phyloP scores from a whole-genome alignment of 2,329 filamentous ascomycete genomes.

The Diaporthe longicolla region DNA sequence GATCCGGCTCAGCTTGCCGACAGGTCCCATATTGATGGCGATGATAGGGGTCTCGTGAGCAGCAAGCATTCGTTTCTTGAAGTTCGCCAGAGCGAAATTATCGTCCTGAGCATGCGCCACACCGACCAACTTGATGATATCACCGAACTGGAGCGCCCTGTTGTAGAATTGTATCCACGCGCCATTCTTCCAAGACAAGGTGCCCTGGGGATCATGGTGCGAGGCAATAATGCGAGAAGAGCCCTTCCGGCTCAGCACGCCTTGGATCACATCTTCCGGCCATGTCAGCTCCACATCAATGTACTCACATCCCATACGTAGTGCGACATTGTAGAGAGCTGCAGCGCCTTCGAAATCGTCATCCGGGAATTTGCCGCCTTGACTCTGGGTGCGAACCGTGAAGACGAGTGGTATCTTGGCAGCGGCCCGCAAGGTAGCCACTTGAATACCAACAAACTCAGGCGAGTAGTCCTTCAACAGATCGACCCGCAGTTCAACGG shows the following conservation, averaged over 20 bases:
- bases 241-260: slow-evolving; percentile 76
- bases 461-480: slow-evolving; percentile 81
- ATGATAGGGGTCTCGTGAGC: slow-evolving; percentile 89
- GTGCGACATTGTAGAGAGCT: slow-evolving; percentile 81
- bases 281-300: slow-evolving; percentile 93
- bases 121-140: slow-evolving; percentile 95
- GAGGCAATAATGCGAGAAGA: slow-evolving; percentile 91
- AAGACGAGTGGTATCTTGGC: slow-evolving; percentile 89
- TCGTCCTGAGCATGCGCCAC: slow-evolving; percentile 82
- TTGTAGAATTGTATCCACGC: slow-evolving; percentile 95
- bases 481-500: slow-evolving; percentile 94
- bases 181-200: slow-evolving; percentile 90
- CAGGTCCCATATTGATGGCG: slow-evolving; percentile 93
- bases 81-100: slow-evolving; percentile 87
- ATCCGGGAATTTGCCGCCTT: slow-evolving; percentile 92
- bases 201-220: slow-evolving; percentile 87
- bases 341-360: slow-evolving; percentile 78
- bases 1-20: slow-evolving; percentile 90
- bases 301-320: slow-evolving; percentile 91
- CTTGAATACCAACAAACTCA: slow-evolving; percentile 85
- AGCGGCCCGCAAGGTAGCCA: slow-evolving; percentile 81
- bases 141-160: slow-evolving; percentile 87
- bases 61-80: slow-evolving; percentile 81
- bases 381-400: slow-evolving; percentile 86
- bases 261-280: slow-evolving; percentile 80